Evolutionary conservation across 768 basidiomycete species (phyloP).

Genomic region (Mycena olivaceomarginata): DNA sequence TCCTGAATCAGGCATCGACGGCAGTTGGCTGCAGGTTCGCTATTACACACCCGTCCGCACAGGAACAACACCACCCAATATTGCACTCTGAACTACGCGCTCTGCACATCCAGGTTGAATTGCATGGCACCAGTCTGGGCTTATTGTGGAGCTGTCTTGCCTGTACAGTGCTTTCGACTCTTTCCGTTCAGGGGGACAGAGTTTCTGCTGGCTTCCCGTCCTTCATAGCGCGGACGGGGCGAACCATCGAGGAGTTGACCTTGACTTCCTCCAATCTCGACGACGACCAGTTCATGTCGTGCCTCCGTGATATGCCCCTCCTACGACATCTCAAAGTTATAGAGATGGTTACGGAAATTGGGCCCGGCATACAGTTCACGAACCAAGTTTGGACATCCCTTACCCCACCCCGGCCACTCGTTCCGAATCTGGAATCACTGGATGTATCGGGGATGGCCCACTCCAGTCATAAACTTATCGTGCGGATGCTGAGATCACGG

Average conservation of each 20-base stretch:
- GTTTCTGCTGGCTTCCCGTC: neutral
- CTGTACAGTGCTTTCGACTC: slow-evolving; percentile 7
- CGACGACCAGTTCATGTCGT: slow-evolving; percentile 7
- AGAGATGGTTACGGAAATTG: neutral
- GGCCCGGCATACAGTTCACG: neutral
- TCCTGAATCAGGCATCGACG: neutral
- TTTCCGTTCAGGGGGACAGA: neutral
- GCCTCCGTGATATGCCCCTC: slow-evolving; percentile 10
- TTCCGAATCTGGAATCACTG: slow-evolving; percentile 17
- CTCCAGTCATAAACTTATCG: neutral
- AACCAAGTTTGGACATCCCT: slow-evolving; percentile 19
- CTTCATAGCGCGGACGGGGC: slow-evolving; percentile 14
- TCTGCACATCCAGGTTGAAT: neutral
- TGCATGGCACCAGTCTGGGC: neutral
- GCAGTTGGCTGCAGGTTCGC: slow-evolving; percentile 10
- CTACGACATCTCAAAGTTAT: slow-evolving; percentile 10
- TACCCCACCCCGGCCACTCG: neutral
- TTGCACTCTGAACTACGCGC: neutral
- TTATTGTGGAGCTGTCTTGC: slow-evolving; percentile 1
- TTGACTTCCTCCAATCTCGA: neutral
- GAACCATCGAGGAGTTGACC: slow-evolving; percentile 13
- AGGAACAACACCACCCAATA: neutral
- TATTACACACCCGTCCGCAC: neutral
- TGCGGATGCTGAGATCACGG: slow-evolving; percentile 3
- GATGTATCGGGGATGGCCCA: too few species aligned